Evolutionary conservation across 192 early-diverging fungal genomes (phyloP), one percentile per base, ranked within the genome.

Genomic region (Podochytrium sp.): DNA sequence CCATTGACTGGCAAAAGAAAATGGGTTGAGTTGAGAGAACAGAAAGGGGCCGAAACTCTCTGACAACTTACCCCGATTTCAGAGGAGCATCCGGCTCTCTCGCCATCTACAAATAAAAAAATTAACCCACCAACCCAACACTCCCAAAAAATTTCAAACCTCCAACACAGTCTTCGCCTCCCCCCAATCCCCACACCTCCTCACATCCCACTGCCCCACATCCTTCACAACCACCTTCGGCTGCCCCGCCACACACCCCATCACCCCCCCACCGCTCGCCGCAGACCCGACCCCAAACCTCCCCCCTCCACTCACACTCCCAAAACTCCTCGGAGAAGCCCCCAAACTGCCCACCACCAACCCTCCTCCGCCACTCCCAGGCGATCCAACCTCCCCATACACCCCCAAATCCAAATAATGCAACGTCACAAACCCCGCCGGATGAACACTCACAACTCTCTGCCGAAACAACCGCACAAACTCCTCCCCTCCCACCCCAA

Each of bases 121-220:
- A 39, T 49, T 5, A 49, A 23, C 5, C 12, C 16, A 12, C n/a
- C 14, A 50, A 1, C 35, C 10, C n/a, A 34, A 74, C 16, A 10
- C 7, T 59, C 49, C 33, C 10, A 29, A 74, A 34, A 74, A 42
- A 10, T 14, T 71, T 59, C n/a, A n/a, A n/a, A 76, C 65, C 60
- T 68, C 61, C n/a, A 72, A 38, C 12, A 50, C 23, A 2, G 30
- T 39, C 57, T 72, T 74, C n/a, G 70, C 57, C 62, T 84, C 82
- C 0, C 7, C 55, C 82, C 82, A 84, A 34, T 84, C 77, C 1
- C 30, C 38, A 27, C 76, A 69, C 23, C 82, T 52, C 25, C 63
- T 73, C 30, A 84, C 60, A 27, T 69, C 62, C 79, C 79, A 84
- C 71, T 80, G 79, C 71, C 79, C 49, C 32, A 81, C 61, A 57